Percentiles rank a stretch among this genome's conserved stretches.
Evolutionary conservation across 2,329 filamentous ascomycete genomes (phyloP).

Genomic region (Periconia sp.): DNA sequence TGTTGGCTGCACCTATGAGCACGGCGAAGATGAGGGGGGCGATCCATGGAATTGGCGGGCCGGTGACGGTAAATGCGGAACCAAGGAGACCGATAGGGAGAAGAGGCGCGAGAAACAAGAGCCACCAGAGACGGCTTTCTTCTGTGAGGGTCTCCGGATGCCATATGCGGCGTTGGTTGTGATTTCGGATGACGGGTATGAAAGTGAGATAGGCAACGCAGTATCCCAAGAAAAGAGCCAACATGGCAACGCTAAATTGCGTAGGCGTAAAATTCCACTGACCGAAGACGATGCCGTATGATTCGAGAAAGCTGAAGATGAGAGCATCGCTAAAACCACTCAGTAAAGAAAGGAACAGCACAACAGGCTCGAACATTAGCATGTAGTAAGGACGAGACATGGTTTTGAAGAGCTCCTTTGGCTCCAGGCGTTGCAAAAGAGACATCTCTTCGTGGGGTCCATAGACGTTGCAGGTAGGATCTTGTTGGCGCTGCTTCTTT

Average conservation of each 20-base stretch:
- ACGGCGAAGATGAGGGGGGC: conserved; percentile 52
- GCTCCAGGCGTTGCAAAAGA: conserved; percentile 35
- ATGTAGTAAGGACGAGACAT: conserved; percentile 70
- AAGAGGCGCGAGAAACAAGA: conserved; percentile 62
- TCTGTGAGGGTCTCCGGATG: conserved; percentile 53
- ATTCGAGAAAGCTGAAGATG: conserved; percentile 77
- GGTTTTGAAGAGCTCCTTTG: conserved; percentile 47
- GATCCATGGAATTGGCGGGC: conserved; percentile 67
- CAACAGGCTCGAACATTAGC: conserved; percentile 74
- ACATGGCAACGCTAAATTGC: conserved; percentile 57
- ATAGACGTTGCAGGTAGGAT: conserved; percentile 52
- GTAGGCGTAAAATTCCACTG: conserved; percentile 65
- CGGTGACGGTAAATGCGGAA: conserved; percentile 60
- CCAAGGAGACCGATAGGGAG: conserved; percentile 69
- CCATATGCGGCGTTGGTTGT: conserved; percentile 49
- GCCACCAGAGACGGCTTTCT: conserved; percentile 66
- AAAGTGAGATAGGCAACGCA: conserved; percentile 62
- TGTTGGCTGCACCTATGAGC: conserved; percentile 68
- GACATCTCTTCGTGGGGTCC: conserved; percentile 66
- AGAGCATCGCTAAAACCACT: conserved; percentile 73
- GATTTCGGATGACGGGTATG: conserved; percentile 51
- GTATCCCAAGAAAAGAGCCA: conserved; percentile 67
- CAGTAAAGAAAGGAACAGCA: conserved; percentile 68
- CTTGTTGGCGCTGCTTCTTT: conserved; percentile 68
- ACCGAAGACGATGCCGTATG: conserved; percentile 65